Evolutionary conservation across 1,284 basidiomycete species (phyloP), one percentile per base, ranked within the genome.

Genomic region (Heterobasidion irregulare): DNA sequence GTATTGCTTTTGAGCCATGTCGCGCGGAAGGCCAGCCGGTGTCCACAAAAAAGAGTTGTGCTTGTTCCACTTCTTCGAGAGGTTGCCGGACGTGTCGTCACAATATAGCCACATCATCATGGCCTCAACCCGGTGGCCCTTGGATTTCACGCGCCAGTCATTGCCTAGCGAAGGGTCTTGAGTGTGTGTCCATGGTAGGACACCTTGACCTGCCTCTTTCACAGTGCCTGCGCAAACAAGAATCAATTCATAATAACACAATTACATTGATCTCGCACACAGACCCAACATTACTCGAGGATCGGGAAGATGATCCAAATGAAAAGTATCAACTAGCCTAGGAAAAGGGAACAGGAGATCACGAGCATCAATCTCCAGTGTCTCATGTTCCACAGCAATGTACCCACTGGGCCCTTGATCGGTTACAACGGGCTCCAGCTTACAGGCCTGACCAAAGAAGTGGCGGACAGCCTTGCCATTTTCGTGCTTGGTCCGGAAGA

Each of bases 51-150:
- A 70, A 3, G 64, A 66, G 51, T 73, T 73, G 52, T 74, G 72
- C 32, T 71, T 64, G 47, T 75, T 74, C 70, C 72, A 76, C 52
- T 72, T 72, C 57, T 75, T 75, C 0, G 72, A 75, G 0, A 64
- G 16, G 57, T 77, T 76, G 0, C 74, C 74, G 0, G 73, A 76
- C 0, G 71, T 75, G 56, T 77, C 72, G 50, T 76, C 72, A 50
- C 73, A 74, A 56, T 76, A 77, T 0, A 73, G 18, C 70, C 68
- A 75, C 0, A 75, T 56, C 0, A 70, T 68, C n/a, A 72, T 58
- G 2, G 59, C 36, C 7, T 60, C 15, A 6, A 65, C 61, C 12
- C 54, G 59, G 13, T 53, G 52, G 1, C 64, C 64, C 1, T 56
- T 35, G 2, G 57, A 59, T 50, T 50, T 55, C 33, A 15, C 34